Evolutionary conservation across 495 filamentous ascomycete genomes (phyloP).

Genomic region (Jackrogersella multiformis): DNA sequence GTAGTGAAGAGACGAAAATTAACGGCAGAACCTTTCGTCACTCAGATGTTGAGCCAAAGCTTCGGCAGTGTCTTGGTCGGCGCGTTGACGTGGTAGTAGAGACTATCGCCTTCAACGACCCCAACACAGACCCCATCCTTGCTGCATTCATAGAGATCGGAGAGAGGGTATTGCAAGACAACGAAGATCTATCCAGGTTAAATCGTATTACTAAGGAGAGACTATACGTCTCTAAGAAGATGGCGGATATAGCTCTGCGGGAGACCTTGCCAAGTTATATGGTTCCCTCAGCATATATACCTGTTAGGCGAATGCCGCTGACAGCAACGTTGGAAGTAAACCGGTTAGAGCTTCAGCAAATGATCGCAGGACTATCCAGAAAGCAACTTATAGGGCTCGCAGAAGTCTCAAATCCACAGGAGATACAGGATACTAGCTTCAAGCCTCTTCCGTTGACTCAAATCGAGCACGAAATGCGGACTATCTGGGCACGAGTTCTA

Average conservation of each 20-base stretch:
- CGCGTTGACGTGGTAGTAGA: constrained; percentile 58
- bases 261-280: constrained; percentile 46
- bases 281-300: constrained; percentile 55
- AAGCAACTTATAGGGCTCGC: constrained; percentile 51
- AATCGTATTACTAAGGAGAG: constrained; percentile 49
- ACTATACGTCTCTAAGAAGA: constrained; percentile 51
- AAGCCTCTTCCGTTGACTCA: constrained; percentile 56
- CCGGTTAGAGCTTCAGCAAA: constrained; percentile 51
- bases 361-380: constrained; percentile 50
- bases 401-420: constrained; percentile 44
- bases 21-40: constrained; percentile 49
- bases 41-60: constrained; percentile 53
- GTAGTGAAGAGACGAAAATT: constrained; percentile 43
- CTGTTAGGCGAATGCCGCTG: constrained; percentile 54
- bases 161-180: constrained; percentile 46
- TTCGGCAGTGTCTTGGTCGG: constrained; percentile 56
- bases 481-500: constrained; percentile 55
- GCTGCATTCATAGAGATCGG: constrained; percentile 59
- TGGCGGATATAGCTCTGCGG: constrained; percentile 50
- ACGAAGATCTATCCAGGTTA: constrained; percentile 46
- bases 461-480: constrained; percentile 55
- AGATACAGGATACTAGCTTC: constrained; percentile 46
- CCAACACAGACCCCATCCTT: constrained; percentile 47
- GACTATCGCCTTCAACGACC: constrained; percentile 53
- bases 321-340: constrained; percentile 56